Conservation (phyloP, 176 grass and related monocot genomes). For the Zea luxurians region DNA sequence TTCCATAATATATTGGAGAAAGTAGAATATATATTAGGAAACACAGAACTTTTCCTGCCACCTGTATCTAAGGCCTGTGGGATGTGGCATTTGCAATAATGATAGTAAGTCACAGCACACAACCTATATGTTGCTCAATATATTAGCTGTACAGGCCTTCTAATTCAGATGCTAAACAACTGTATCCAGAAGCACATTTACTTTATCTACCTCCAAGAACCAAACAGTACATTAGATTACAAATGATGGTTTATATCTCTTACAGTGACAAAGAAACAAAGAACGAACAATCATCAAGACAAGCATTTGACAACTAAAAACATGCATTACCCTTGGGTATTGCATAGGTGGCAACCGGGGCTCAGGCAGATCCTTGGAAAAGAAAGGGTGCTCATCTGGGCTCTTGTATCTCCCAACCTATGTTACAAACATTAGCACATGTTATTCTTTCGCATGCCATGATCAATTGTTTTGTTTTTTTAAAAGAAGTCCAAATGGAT, state of each 20-base stretch:
- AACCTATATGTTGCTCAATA: background rate
- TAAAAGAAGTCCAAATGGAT: constrained; percentile 7
- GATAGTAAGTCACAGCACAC: background rate
- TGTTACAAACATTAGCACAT: constrained; percentile 35
- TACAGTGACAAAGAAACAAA: background rate
- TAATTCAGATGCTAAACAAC: constrained; percentile 1
- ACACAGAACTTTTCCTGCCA: background rate
- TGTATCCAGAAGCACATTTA: background rate
- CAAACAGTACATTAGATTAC: constrained; percentile 15
- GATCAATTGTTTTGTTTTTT: background rate
- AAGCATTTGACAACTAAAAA: constrained; percentile 23
- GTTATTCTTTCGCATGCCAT: background rate
- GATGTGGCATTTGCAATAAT: background rate
- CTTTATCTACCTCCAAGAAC: constrained; percentile 12
- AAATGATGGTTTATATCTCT: constrained; percentile 11
- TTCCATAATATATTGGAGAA: background rate
- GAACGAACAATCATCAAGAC: constrained; percentile 10
- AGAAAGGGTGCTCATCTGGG: constrained; percentile 97
- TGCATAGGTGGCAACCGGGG: constrained; percentile 75
- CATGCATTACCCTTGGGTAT: constrained; percentile 68
- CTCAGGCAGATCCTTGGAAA: constrained; percentile 76
- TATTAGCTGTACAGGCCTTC: background rate
- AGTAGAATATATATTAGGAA: background rate
- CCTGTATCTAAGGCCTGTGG: constrained; percentile 3
- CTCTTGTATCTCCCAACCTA: constrained; percentile 97